Conservation (phyloP, 2,329 filamentous ascomycete genomes). For the Verticillium longisporum region DNA sequence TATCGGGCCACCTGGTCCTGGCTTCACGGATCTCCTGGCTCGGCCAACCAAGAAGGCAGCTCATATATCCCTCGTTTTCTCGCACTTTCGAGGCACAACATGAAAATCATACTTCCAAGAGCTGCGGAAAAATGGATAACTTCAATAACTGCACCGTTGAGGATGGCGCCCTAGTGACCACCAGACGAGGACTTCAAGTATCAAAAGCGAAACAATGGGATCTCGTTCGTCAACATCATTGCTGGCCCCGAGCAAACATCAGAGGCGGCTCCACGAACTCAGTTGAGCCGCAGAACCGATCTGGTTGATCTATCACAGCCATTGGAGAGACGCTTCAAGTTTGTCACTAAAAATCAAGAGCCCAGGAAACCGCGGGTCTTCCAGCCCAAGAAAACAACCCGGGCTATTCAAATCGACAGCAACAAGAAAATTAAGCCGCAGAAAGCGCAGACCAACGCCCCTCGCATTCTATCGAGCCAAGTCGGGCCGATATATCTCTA, state of each 20-base stretch:
- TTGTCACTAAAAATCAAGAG: conserved; percentile 15
- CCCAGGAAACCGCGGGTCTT: not conserved
- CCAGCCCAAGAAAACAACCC: not conserved
- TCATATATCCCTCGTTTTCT: not conserved
- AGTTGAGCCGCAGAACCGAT: not conserved
- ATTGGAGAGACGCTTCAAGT: conserved; percentile 17
- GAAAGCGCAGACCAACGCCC: not conserved
- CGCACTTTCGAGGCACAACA: not conserved
- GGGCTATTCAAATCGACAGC: not conserved
- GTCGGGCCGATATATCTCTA: not conserved
- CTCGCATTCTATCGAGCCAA: not conserved
- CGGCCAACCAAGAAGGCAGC: not conserved
- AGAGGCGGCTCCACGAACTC: not conserved
- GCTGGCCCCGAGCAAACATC: conserved; percentile 4
- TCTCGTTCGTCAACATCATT: conserved; percentile 30
- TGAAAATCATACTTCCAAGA: not conserved
- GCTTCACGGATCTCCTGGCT: not conserved
- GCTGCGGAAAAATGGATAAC: conserved; percentile 25
- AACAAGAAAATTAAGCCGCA: not conserved
- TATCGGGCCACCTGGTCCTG: not conserved
- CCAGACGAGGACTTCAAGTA: conserved; percentile 29
- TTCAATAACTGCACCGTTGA: conserved; percentile 27
- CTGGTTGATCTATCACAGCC: conserved; percentile 3
- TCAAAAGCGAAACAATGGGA: conserved; percentile 30
- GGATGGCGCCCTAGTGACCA: conserved; percentile 28